phyloP scores from a whole-genome alignment of 2,329 filamentous ascomycete species.

The Pestalotiopsis sp. region DNA sequence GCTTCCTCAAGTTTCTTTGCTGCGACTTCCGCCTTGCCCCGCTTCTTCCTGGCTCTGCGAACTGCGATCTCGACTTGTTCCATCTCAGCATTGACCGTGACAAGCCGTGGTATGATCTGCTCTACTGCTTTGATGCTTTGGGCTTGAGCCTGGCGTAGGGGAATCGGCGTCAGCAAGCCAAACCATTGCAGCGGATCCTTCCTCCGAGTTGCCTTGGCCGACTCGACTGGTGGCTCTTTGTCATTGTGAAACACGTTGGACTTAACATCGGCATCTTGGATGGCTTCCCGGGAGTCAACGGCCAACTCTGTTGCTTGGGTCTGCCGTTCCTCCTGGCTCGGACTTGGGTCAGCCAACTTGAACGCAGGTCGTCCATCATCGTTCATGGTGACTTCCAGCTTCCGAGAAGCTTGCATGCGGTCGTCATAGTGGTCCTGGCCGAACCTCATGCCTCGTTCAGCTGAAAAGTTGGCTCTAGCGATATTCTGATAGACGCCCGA shows the following conservation, averaged over 20 bases:
- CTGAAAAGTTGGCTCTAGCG: slow-evolving; percentile 76
- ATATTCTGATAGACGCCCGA: slow-evolving; percentile 60
- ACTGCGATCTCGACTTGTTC: slow-evolving; percentile 69
- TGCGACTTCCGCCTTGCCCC: slow-evolving; percentile 47
- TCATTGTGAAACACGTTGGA: slow-evolving; percentile 16
- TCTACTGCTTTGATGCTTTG: slow-evolving; percentile 60
- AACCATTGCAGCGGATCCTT: slow-evolving; percentile 63
- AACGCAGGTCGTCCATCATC: background rate
- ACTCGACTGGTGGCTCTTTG: slow-evolving; percentile 12
- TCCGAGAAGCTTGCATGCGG: slow-evolving; percentile 66
- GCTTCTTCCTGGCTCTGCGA: slow-evolving; percentile 59
- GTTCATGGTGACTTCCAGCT: slow-evolving; percentile 36
- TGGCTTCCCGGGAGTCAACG: background rate
- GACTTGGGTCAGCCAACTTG: background rate
- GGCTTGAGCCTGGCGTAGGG: slow-evolving; percentile 60
- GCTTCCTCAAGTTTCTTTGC: slow-evolving; percentile 29
- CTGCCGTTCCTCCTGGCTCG: background rate
- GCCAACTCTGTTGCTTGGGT: background rate
- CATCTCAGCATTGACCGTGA: slow-evolving; percentile 63
- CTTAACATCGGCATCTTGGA: slow-evolving; percentile 10
- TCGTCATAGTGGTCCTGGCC: slow-evolving; percentile 74
- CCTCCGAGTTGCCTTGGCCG: slow-evolving; percentile 16
- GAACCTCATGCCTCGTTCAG: slow-evolving; percentile 64
- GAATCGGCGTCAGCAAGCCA: slow-evolving; percentile 53
- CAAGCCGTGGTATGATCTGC: slow-evolving; percentile 58